Percentiles rank a stretch among this genome's conserved stretches.
Conservation (phyloP, 495 filamentous ascomycete species). For the Aspergillus asperescens region DNA sequence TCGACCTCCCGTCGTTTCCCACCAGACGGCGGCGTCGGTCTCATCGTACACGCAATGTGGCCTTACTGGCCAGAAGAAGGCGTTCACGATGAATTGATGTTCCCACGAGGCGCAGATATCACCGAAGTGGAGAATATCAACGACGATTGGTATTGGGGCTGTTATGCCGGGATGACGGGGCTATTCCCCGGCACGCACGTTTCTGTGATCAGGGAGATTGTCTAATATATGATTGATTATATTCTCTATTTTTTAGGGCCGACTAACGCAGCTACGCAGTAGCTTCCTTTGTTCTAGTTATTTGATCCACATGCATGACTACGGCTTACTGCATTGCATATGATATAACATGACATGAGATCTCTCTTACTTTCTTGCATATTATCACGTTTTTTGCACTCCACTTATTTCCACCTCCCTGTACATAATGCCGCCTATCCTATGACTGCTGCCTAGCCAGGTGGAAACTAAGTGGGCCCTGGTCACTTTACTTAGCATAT, state of each 20-base stretch:
- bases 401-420: background rate
- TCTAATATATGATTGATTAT: constrained; percentile 9
- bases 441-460: no score
- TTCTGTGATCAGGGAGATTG: constrained; percentile 36
- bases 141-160: constrained; percentile 79
- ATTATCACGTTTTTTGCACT: background rate
- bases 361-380: background rate
- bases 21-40: constrained; percentile 62
- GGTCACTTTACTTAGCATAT: no score
- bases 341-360: background rate
- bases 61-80: constrained; percentile 63
- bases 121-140: constrained; percentile 76
- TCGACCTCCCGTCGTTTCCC: constrained; percentile 48
- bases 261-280: no score
- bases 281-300: no score
- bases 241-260: no score
- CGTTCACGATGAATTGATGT: constrained; percentile 67
- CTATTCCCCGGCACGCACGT: constrained; percentile 75
- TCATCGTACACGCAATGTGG: constrained; percentile 60
- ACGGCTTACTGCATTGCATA: constrained; percentile 2
- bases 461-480: no score
- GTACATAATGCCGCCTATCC: background rate
- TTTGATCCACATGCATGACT: no score
- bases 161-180: constrained; percentile 68
- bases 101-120: constrained; percentile 77